Conservation (phyloP, 352 stramenopile species). For the Peronospora belbahrii region DNA sequence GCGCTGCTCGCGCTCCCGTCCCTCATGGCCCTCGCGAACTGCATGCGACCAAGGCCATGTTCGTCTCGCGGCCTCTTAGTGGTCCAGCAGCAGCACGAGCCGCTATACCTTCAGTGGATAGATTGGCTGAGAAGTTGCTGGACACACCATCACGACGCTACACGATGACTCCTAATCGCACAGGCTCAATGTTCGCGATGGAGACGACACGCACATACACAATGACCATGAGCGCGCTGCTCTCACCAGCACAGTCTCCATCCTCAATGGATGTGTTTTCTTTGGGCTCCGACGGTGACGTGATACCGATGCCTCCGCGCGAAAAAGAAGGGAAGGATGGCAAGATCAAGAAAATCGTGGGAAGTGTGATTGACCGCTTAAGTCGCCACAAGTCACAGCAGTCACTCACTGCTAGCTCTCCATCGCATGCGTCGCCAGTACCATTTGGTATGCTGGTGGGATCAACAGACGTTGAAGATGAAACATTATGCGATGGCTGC, state of each 20-base stretch:
- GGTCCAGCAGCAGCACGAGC: slow-evolving; percentile 14
- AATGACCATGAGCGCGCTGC: slow-evolving; percentile 27
- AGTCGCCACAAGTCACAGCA: slow-evolving; percentile 57
- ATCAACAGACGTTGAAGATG: slow-evolving; percentile 26
- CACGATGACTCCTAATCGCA: slow-evolving; percentile 30
- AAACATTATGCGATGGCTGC: slow-evolving; percentile 60
- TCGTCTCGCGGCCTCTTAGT: slow-evolving; percentile 45
- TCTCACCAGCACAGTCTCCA: slow-evolving; percentile 25
- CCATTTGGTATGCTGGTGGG: slow-evolving; percentile 4
- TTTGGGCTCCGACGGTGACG: slow-evolving; percentile 17
- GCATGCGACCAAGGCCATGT: slow-evolving; percentile 60
- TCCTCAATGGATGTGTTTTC: slow-evolving; percentile 14
- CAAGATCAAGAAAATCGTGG: slow-evolving; percentile 80
- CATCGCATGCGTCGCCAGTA: slow-evolving; percentile 17
- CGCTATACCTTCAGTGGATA: slow-evolving; percentile 10
- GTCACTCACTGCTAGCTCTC: slow-evolving; percentile 14
- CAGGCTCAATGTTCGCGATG: slow-evolving; percentile 22
- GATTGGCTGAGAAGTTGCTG: slow-evolving; percentile 9
- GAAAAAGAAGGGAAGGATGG: slow-evolving; percentile 37
- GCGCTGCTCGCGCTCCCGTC: slow-evolving; percentile 14
- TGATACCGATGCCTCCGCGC: slow-evolving; percentile 15
- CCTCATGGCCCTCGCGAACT: slow-evolving; percentile 54
- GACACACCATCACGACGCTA: slow-evolving; percentile 28
- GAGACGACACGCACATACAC: slow-evolving; percentile 28
- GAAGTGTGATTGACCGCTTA: slow-evolving; percentile 57